Percentiles rank a stretch among this genome's conserved stretches.
Conservation (phyloP, 2,329 filamentous ascomycete genomes). For the Xylariaceae sp. region DNA sequence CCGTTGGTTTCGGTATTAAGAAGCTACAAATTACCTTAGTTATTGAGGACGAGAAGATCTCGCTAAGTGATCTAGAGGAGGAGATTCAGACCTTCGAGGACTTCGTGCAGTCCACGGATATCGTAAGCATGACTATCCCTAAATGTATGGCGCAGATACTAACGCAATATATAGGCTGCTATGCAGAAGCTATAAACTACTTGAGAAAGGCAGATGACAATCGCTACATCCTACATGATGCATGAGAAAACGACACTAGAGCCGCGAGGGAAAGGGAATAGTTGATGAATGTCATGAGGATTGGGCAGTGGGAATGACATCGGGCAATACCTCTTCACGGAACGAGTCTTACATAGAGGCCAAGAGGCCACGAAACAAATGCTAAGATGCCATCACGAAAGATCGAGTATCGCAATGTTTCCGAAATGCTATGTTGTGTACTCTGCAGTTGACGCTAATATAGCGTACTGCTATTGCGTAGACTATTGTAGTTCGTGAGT, state of each 20-base stretch:
- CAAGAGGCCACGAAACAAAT: constrained; percentile 30
- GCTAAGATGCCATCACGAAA: constrained; percentile 32
- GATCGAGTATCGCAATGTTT: constrained; percentile 11
- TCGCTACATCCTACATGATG: constrained; percentile 32
- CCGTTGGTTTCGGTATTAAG: constrained; percentile 97
- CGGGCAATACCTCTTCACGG: constrained; percentile 28
- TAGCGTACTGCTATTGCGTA: too few species aligned
- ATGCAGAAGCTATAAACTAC: constrained; percentile 88
- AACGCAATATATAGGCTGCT: constrained; percentile 55
- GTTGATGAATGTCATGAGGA: constrained; percentile 42
- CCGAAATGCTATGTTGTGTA: too few species aligned
- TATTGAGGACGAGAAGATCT: constrained; percentile 96
- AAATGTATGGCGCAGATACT: constrained; percentile 4
- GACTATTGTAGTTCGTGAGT: background rate
- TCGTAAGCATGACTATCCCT: constrained; percentile 57
- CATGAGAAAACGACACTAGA: constrained; percentile 41
- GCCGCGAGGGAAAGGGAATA: constrained; percentile 33
- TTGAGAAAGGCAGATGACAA: constrained; percentile 24
- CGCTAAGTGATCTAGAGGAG: constrained; percentile 83
- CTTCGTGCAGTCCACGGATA: constrained; percentile 91
- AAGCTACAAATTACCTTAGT: constrained; percentile 99
- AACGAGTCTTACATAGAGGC: constrained; percentile 35
- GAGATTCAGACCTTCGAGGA: constrained; percentile 86
- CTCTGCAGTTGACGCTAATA: too few species aligned
- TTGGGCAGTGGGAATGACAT: constrained; percentile 33